A percentile compares a stretch with the other conserved stretches of the same genome.
These are phyloP conservation scores for Penicillium psychrosexuale DNA, from an alignment of 2,329 filamentous ascomycete genomes.

Conservation along the genomic window DNA sequence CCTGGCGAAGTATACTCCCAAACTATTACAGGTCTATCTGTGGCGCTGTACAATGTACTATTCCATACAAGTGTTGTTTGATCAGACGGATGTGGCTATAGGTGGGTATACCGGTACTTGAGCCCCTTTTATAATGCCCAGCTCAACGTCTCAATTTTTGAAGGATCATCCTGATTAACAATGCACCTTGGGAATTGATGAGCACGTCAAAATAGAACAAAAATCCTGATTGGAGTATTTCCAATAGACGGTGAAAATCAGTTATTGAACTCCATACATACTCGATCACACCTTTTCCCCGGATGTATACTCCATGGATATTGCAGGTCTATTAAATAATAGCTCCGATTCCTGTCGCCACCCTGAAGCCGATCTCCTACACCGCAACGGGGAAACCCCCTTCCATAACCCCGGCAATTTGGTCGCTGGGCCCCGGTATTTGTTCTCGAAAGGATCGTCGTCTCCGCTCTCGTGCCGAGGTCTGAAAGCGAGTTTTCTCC, in stretches of 20 bases:
- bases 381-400: constrained; percentile 1
- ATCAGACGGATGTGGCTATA: background rate
- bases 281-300: background rate
- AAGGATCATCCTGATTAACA: background rate
- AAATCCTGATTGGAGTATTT: too few relatives aligned
- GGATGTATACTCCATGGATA: background rate
- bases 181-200: background rate
- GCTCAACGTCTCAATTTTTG: background rate
- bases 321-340: background rate
- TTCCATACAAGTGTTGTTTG: background rate
- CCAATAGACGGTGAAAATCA: background rate
- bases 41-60: background rate
- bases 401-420: constrained; percentile 10
- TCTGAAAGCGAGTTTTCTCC: background rate
- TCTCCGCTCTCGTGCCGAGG: constrained; percentile 12
- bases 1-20: constrained; percentile 2
- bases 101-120: background rate
- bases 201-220: background rate
- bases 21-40: background rate
- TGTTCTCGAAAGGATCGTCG: constrained; percentile 11
- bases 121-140: background rate
- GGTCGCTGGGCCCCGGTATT: constrained; percentile 8
- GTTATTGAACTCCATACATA: background rate
- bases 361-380: background rate
- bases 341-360: constrained; percentile 1